phyloP scores from a whole-genome alignment of 805 yeast genomes.

The Nakazawaea peltata region DNA sequence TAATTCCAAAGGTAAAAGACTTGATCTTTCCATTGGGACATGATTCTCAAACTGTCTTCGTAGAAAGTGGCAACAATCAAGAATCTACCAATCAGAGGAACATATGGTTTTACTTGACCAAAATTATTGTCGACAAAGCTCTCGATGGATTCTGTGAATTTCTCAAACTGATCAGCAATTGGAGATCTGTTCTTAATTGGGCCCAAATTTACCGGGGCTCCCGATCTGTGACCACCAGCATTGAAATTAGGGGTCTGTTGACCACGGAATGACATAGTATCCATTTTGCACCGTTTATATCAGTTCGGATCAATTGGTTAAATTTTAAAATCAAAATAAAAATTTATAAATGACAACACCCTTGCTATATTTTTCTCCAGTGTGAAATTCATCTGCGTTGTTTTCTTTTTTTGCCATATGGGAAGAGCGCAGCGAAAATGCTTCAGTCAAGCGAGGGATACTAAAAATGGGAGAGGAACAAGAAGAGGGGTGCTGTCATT shows the following conservation, averaged over 20 bases:
- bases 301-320: too few species aligned
- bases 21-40: constrained; percentile 88
- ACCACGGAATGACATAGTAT: too few species aligned
- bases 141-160: constrained; percentile 45
- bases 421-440: too few species aligned
- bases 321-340: too few species aligned
- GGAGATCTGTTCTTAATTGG: constrained; percentile 17
- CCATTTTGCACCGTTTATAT: too few species aligned
- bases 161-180: constrained; percentile 36
- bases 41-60: constrained; percentile 81
- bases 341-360: not conserved
- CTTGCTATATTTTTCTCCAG: not conserved
- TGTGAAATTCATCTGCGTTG: too few species aligned
- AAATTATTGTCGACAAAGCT: constrained; percentile 41
- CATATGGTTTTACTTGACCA: constrained; percentile 55
- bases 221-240: too few species aligned
- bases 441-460: too few species aligned
- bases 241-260: too few species aligned
- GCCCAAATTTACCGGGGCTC: constrained; percentile 6
- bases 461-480: too few species aligned
- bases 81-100: constrained; percentile 83
- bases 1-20: constrained; percentile 74
- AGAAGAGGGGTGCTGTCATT: too few species aligned
- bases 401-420: too few species aligned
- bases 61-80: constrained; percentile 89